phyloP scores from a whole-genome alignment of 768 basidiomycete genomes.

The Mycena galopus region DNA sequence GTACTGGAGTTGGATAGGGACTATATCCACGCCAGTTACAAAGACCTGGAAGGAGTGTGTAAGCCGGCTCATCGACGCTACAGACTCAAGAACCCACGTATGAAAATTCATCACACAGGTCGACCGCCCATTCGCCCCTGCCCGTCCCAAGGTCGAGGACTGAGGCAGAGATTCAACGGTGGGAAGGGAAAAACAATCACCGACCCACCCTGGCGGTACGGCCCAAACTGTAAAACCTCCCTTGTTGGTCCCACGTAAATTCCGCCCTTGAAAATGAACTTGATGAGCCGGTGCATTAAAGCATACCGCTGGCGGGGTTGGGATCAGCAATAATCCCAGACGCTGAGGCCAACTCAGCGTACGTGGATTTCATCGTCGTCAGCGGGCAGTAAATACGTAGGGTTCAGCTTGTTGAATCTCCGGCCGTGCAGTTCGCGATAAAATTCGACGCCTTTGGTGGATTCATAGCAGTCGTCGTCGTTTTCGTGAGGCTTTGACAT shows the following conservation, averaged over 20 bases:
- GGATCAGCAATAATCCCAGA: slow-evolving; percentile 10
- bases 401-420: slow-evolving; percentile 67
- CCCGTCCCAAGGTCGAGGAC: slow-evolving; percentile 82
- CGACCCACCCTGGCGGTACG: slow-evolving; percentile 57
- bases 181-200: neutral
- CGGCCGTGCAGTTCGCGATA: slow-evolving; percentile 68
- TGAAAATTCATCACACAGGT: slow-evolving; percentile 14
- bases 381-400: slow-evolving; percentile 72
- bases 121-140: slow-evolving; percentile 68
- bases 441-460: slow-evolving; percentile 60
- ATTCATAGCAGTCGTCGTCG: slow-evolving; percentile 20
- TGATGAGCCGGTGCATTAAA: slow-evolving; percentile 73
- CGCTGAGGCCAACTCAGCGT: slow-evolving; percentile 32
- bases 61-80: slow-evolving; percentile 11
- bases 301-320: slow-evolving; percentile 64
- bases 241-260: slow-evolving; percentile 78
- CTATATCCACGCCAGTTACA: slow-evolving; percentile 24
- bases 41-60: neutral
- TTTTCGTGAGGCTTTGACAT: slow-evolving; percentile 22
- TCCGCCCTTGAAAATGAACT: slow-evolving; percentile 73
- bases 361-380: slow-evolving; percentile 78
- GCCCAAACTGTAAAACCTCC: slow-evolving; percentile 65
- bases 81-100: slow-evolving; percentile 9
- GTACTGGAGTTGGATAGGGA: slow-evolving; percentile 16
- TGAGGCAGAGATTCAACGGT: slow-evolving; percentile 42